A percentile compares a stretch with the other conserved stretches of the same genome.
Conservation (phyloP, 192 early-diverging fungal species). For the Coemansia sp. region DNA sequence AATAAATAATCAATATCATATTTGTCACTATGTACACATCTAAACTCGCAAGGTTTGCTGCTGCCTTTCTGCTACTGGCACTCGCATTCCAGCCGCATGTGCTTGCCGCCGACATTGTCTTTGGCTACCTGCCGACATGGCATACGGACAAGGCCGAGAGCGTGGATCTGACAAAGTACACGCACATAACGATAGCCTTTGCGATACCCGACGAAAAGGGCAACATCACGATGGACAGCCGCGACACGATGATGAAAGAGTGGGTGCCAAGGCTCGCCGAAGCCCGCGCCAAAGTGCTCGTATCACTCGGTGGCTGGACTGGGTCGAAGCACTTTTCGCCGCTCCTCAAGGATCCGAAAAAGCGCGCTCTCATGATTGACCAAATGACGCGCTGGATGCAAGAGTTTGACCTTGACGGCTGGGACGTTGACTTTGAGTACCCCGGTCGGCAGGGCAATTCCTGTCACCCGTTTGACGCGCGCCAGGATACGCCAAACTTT, state of each 20-base stretch:
- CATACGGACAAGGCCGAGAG: conserved; percentile 32
- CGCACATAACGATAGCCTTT: conserved; percentile 74
- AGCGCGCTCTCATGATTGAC: conserved; percentile 55
- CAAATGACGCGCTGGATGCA: conserved; percentile 59
- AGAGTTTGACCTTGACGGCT: conserved; percentile 66
- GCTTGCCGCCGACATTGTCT: conserved; percentile 23
- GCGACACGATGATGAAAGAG: conserved; percentile 37
- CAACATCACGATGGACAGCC: conserved; percentile 36
- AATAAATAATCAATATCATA: too few relatives aligned
- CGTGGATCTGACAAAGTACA: conserved; percentile 60
- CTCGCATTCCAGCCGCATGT: background rate
- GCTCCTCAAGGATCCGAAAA: conserved; percentile 46
- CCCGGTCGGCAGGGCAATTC: conserved; percentile 58
- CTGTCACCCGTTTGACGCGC: conserved; percentile 52
- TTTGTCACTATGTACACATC: background rate
- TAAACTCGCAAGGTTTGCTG: background rate
- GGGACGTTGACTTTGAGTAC: conserved; percentile 81
- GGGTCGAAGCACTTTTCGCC: conserved; percentile 63
- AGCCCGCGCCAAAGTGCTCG: conserved; percentile 57
- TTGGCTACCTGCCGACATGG: conserved; percentile 57
- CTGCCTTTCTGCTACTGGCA: background rate
- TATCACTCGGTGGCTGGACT: conserved; percentile 75
- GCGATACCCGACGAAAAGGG: conserved; percentile 51
- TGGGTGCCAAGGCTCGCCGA: conserved; percentile 54
- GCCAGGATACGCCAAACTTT: conserved; percentile 65